Conservation (phyloP, 805 yeast species). For the Tanozyma kutaoensis region DNA sequence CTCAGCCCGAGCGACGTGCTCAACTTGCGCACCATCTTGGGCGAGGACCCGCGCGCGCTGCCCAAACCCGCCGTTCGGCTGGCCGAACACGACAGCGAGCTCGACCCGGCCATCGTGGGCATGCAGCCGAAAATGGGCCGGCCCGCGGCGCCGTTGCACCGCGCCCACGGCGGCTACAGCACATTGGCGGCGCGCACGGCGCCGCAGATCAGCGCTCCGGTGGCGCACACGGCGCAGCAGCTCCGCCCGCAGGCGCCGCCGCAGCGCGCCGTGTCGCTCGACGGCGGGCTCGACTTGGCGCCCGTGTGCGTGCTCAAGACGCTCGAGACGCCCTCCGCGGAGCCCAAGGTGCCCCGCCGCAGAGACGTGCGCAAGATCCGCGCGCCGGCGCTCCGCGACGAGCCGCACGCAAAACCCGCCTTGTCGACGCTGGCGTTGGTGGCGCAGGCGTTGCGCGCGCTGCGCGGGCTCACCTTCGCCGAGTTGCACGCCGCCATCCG, state of each 20-base stretch:
- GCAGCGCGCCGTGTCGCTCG: conserved; percentile 8
- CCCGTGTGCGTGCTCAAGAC: conserved; percentile 21
- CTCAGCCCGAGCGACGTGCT: conserved; percentile 54
- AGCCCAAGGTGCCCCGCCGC: conserved; percentile 20
- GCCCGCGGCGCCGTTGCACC: too few relatives aligned
- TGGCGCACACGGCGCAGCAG: conserved; percentile 17
- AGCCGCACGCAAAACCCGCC: conserved; percentile 74
- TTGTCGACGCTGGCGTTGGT: conserved; percentile 72
- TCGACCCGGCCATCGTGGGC: too few relatives aligned
- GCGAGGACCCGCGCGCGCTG: too few relatives aligned
- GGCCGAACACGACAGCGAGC: too few relatives aligned
- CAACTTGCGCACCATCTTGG: conserved; percentile 37
- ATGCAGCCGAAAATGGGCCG: too few relatives aligned
- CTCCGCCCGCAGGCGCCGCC: conserved; percentile 12
- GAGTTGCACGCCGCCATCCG: conserved; percentile 83
- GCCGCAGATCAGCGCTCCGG: too few relatives aligned
- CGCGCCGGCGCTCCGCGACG: conserved; percentile 68
- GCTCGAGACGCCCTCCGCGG: conserved; percentile 13
- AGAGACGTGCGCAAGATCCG: conserved; percentile 24
- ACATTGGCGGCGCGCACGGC: conserved; percentile 13
- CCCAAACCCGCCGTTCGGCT: too few relatives aligned
- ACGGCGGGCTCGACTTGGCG: conserved; percentile 11
- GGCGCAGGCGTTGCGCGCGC: conserved; percentile 60
- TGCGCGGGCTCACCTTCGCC: conserved; percentile 42
- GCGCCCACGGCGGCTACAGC: too few relatives aligned